These are phyloP conservation scores for Pseudogymnoascus destructans DNA, from an alignment of 2,329 filamentous ascomycete genomes.

Conservation along the genomic window DNA sequence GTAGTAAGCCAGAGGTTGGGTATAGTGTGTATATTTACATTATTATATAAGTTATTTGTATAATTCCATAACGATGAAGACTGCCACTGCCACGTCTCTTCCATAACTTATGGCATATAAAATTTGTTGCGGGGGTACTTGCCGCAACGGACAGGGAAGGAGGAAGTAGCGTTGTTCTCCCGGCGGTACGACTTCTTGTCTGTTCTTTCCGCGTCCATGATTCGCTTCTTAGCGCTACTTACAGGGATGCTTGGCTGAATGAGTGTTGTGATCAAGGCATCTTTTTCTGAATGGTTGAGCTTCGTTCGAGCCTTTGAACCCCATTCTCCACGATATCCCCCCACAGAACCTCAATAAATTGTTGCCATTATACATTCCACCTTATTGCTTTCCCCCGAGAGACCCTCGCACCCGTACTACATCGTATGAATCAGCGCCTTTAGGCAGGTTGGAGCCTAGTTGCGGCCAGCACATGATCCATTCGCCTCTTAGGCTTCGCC, in stretches of 20 bases:
- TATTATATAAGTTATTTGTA: neutral
- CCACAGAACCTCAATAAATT: neutral
- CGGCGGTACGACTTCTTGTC: slow-evolving; percentile 4
- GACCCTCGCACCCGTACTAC: neutral
- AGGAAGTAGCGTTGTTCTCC: slow-evolving; percentile 5
- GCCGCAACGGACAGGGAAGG: slow-evolving; percentile 2
- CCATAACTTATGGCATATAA: slow-evolving; percentile 1
- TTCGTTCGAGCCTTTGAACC: slow-evolving; percentile 3
- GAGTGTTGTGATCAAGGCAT: slow-evolving; percentile 11
- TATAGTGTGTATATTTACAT: neutral
- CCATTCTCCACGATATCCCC: neutral
- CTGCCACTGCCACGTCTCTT: neutral
- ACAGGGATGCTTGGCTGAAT: slow-evolving; percentile 4
- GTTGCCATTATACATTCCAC: slow-evolving; percentile 7
- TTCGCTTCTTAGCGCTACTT: slow-evolving; percentile 10
- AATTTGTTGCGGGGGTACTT: slow-evolving; percentile 5
- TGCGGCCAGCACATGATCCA: slow-evolving; percentile 8
- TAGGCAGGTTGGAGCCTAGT: neutral
- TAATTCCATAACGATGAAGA: neutral
- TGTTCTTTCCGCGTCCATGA: slow-evolving; percentile 10
- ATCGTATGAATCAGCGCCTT: slow-evolving; percentile 3
- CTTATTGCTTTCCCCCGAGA: neutral
- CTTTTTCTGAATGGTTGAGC: slow-evolving; percentile 9
- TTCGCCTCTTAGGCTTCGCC: slow-evolving; percentile 1
- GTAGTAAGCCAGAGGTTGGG: too few species aligned